Base-by-base conservation (phyloP, 1,284 basidiomycete species). In the Microbotryum scabiosae region DNA sequence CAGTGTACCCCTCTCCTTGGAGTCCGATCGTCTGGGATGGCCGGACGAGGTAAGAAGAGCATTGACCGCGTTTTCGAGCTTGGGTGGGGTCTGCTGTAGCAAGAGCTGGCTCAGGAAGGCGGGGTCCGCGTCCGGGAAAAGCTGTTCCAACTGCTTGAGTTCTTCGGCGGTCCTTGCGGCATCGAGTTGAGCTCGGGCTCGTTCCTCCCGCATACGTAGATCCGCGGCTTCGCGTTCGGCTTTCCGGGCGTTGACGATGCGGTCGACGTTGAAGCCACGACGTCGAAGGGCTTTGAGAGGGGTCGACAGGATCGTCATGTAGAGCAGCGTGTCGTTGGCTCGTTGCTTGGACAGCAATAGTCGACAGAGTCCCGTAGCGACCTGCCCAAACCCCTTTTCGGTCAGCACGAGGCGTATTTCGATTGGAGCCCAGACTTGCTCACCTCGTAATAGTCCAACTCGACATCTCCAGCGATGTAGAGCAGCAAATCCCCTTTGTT, bases 251-350 rank as follows among this genome's bases (percentile, higher is more conserved):
- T 85, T 85, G 56, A 97, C 77, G 61, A 97, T 94, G 55, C 93
- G 82, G 73, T 97, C 92, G 56, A 97, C 92, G 70, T 90, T 89
- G 71, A 88, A 90, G 1, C 91, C 91, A 64, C 93, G 81, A 59
- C 92, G 80, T 73, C 86, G 87, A 58, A 98, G 77, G 2, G 88
- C 85, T 64, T 84, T 82, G 51, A 97, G 77, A 61, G 93, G 88
- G 0, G 92, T 96, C 0, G 89, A 90, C 14, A 98, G 80, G 51
- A 98, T 89, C 0, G 90, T 94, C 84, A 90, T 89, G 71, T 96
- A 87, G 16, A 97, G 75, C 9, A 97, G 77, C 0, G 86, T 82
- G 71, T 96, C 91, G 47, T 90, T 88, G 9, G 84, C 82, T 71
- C 86, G 86, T 4, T 84, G 84, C 3, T 82, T 80, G 54, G 85